Percentiles rank a stretch among this genome's conserved stretches.
Evolutionary conservation across 2,329 filamentous ascomycete species (phyloP).

Genomic region (Colletotrichum incanum): DNA sequence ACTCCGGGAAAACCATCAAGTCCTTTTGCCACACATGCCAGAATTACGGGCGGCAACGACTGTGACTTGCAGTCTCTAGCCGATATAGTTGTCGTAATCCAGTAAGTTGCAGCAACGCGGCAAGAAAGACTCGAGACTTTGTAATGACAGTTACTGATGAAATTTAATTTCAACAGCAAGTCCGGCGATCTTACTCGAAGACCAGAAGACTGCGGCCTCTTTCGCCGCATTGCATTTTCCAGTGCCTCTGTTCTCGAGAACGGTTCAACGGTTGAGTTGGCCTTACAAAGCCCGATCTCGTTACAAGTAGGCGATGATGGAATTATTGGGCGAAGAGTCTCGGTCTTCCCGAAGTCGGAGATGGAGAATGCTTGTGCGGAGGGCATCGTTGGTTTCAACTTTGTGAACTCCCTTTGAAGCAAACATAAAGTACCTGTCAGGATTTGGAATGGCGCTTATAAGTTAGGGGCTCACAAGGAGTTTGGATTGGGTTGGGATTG

Average conservation of each 20-base stretch:
- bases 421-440: too few relatives aligned
- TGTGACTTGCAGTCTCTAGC: constrained; percentile 8
- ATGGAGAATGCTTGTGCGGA: constrained; percentile 58
- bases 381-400: constrained; percentile 67
- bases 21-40: constrained; percentile 59
- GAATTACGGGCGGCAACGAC: constrained; percentile 53
- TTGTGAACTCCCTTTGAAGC: constrained; percentile 13
- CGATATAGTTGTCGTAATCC: constrained; percentile 59
- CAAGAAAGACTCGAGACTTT: too few relatives aligned
- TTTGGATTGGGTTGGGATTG: not conserved
- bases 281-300: constrained; percentile 57
- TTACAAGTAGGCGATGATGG: constrained; percentile 62
- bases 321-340: constrained; percentile 65
- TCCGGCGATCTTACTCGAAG: constrained; percentile 61
- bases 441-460: not conserved
- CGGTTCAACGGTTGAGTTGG: constrained; percentile 50
- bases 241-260: constrained; percentile 30
- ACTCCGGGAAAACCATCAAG: constrained; percentile 57
- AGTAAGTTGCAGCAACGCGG: constrained; percentile 54
- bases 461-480: fast-evolving
- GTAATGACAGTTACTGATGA: too few relatives aligned
- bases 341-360: constrained; percentile 51
- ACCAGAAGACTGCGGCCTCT: constrained; percentile 59
- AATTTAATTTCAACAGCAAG: constrained; percentile 47
- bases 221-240: constrained; percentile 56